Percentiles rank a stretch among this genome's conserved stretches.
These are phyloP conservation scores for Elongisporangium prolatum DNA, from an alignment of 352 stramenopile species.

Conservation along the genomic window DNA sequence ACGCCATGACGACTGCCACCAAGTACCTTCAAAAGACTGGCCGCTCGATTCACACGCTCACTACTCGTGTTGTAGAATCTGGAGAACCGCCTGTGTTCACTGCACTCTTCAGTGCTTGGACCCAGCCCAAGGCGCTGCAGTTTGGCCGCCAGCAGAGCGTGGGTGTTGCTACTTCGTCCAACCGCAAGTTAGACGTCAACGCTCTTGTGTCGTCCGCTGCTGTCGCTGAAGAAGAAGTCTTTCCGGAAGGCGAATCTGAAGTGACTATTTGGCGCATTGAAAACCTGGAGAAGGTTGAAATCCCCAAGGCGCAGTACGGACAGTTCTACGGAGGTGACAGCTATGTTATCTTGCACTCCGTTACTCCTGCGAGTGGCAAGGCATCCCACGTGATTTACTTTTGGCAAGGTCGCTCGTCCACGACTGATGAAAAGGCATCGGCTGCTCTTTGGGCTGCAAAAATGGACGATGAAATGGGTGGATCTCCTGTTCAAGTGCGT, in stretches of 20 bases:
- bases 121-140: conserved; percentile 56
- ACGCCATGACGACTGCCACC: conserved; percentile 76
- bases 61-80: conserved; percentile 83
- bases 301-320: conserved; percentile 78
- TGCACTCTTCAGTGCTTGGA: conserved; percentile 78
- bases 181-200: conserved; percentile 58
- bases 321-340: conserved; percentile 94
- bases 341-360: conserved; percentile 92
- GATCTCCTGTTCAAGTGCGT: conserved; percentile 80
- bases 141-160: conserved; percentile 54
- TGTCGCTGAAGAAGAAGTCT: conserved; percentile 65
- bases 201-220: conserved; percentile 36
- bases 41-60: conserved; percentile 53
- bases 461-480: conserved; percentile 84
- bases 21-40: conserved; percentile 77
- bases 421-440: conserved; percentile 85
- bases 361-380: conserved; percentile 58
- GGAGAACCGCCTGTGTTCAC: conserved; percentile 85
- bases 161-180: conserved; percentile 34
- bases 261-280: conserved; percentile 91
- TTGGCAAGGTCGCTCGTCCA: conserved; percentile 85
- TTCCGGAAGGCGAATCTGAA: conserved; percentile 63
- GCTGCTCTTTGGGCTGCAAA: conserved; percentile 59
- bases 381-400: conserved; percentile 89
- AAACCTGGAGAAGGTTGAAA: conserved; percentile 84